Evolutionary conservation across 2,329 filamentous ascomycete genomes (phyloP).

Genomic region (Colletotrichum sp.): DNA sequence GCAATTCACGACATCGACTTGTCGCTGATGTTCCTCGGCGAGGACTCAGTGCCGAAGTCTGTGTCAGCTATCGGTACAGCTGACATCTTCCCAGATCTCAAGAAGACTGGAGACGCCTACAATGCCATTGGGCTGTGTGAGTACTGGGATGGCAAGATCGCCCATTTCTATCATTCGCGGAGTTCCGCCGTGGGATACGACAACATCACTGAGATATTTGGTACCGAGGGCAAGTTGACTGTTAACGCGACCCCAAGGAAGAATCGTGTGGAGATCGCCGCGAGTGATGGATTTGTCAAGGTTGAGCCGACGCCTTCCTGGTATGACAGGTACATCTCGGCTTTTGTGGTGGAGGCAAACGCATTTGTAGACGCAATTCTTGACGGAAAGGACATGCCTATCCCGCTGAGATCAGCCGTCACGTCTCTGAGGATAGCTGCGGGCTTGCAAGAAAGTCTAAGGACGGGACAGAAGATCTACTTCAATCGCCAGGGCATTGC

Average conservation of each 20-base stretch:
- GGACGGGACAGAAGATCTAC: slow-evolving; percentile 12
- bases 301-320: slow-evolving; percentile 26
- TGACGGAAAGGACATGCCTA: slow-evolving; percentile 18
- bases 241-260: slow-evolving; percentile 33
- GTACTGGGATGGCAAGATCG: slow-evolving; percentile 46
- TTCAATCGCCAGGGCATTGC: slow-evolving; percentile 17
- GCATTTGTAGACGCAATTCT: slow-evolving; percentile 25
- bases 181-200: slow-evolving; percentile 47
- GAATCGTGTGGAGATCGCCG: slow-evolving; percentile 28
- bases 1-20: slow-evolving; percentile 67
- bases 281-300: slow-evolving; percentile 24
- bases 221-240: slow-evolving; percentile 40
- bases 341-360: slow-evolving; percentile 29
- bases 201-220: slow-evolving; percentile 45
- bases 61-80: neutral
- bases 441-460: slow-evolving; percentile 22
- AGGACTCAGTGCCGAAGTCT: neutral
- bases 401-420: slow-evolving; percentile 18
- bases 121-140: slow-evolving; percentile 49
- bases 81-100: neutral
- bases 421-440: slow-evolving; percentile 21
- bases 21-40: neutral
- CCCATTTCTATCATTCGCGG: slow-evolving; percentile 46
- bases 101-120: slow-evolving; percentile 36
- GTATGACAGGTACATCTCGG: slow-evolving; percentile 28